These are phyloP conservation scores for Aegilops sharonensis DNA, from an alignment of 176 grass and related monocot genomes.

Conservation along the genomic window DNA sequence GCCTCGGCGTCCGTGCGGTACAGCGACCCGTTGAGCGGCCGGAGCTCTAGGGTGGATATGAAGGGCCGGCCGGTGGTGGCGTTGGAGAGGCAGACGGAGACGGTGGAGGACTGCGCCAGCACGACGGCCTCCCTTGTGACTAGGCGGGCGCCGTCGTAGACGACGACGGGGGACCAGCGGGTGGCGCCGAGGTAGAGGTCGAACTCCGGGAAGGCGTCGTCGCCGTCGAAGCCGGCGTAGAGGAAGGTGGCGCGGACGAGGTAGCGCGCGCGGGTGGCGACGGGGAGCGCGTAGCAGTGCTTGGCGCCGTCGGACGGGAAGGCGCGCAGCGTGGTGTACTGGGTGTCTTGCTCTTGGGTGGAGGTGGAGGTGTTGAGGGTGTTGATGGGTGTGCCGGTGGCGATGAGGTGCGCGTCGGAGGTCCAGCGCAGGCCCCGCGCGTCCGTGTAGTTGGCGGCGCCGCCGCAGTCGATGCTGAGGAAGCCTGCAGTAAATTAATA, in stretches of 20 bases:
- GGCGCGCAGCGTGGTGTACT: conserved; percentile 52
- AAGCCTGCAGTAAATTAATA: conserved; percentile 40
- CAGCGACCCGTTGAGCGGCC: conserved; percentile 67
- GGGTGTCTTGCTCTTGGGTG: conserved; percentile 40
- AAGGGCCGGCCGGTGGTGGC: conserved; percentile 63
- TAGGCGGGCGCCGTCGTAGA: conserved; percentile 52
- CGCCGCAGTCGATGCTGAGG: conserved; percentile 68
- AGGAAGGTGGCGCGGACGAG: conserved; percentile 67
- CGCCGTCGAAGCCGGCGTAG: conserved; percentile 71
- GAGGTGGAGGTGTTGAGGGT: background rate
- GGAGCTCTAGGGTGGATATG: conserved; percentile 76
- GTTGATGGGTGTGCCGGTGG: conserved; percentile 34
- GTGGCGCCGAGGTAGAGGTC: conserved; percentile 68
- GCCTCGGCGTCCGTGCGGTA: conserved; percentile 73
- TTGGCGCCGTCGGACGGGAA: conserved; percentile 57
- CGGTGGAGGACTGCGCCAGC: conserved; percentile 25
- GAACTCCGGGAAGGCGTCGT: conserved; percentile 79
- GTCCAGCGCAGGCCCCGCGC: conserved; percentile 61
- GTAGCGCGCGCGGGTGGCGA: conserved; percentile 53
- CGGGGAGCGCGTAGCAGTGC: conserved; percentile 66
- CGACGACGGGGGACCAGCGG: conserved; percentile 67
- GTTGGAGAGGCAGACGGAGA: conserved; percentile 67
- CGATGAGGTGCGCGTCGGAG: conserved; percentile 33
- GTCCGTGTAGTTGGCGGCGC: conserved; percentile 54
- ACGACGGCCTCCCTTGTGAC: conserved; percentile 55